Conservation (phyloP, 2,329 filamentous ascomycete genomes). For the Fusarium coicis region DNA sequence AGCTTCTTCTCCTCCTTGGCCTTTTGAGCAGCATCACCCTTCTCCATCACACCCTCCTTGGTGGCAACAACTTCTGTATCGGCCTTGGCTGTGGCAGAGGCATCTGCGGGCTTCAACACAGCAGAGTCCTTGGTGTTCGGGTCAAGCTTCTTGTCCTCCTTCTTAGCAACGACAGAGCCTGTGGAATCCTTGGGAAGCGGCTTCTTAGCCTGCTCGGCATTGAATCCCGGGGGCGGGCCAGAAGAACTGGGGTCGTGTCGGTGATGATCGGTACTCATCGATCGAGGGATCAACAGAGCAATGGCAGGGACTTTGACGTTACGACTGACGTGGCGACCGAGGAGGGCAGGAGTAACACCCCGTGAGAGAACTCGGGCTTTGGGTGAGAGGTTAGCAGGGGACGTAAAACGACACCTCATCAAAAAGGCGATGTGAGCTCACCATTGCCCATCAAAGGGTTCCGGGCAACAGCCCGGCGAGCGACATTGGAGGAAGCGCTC, state of each 20-base stretch:
- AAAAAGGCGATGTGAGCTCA: conserved; percentile 46
- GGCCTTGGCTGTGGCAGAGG: conserved; percentile 48
- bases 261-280: conserved; percentile 69
- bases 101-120: conserved; percentile 37
- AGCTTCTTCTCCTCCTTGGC: conserved; percentile 84
- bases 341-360: conserved; percentile 58
- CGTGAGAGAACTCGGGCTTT: conserved; percentile 60
- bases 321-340: conserved; percentile 59
- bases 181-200: conserved; percentile 71
- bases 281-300: conserved; percentile 68
- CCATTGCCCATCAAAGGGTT: conserved; percentile 63
- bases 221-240: conserved; percentile 88
- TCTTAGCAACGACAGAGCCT: conserved; percentile 49
- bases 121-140: conserved; percentile 19
- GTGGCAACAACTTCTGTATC: conserved; percentile 58
- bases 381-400: conserved; percentile 40
- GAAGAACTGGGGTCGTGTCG: conserved; percentile 60
- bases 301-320: conserved; percentile 62
- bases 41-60: conserved; percentile 67
- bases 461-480: conserved; percentile 64
- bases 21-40: conserved; percentile 65
- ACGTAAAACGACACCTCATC: not conserved
- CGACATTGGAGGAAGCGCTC: conserved; percentile 67
- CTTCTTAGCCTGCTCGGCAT: conserved; percentile 89
- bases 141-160: conserved; percentile 49